Conservation (phyloP, 352 stramenopile species). For the Pythium apleroticum region DNA sequence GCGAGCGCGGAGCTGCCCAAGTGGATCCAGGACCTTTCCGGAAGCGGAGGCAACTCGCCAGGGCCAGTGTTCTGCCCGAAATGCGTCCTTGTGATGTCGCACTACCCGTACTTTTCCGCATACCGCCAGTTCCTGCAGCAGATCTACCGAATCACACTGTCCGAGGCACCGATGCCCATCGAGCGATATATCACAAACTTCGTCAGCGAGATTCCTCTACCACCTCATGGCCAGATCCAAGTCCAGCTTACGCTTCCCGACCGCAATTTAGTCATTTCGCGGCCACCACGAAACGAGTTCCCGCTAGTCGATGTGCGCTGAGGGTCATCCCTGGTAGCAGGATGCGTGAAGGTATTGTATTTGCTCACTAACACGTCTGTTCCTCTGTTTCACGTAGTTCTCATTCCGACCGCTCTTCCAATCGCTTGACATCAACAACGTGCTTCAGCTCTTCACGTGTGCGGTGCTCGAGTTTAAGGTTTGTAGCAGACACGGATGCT, state of each 20-base stretch:
- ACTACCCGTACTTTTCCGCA: slow-evolving; percentile 95
- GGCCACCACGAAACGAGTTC: slow-evolving; percentile 90
- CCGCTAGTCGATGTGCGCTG: slow-evolving; percentile 85
- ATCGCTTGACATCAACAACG: slow-evolving; percentile 89
- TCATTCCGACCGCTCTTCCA: slow-evolving; percentile 94
- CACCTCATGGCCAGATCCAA: slow-evolving; percentile 89
- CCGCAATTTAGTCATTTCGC: slow-evolving; percentile 80
- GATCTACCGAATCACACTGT: slow-evolving; percentile 82
- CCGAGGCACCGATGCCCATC: slow-evolving; percentile 91
- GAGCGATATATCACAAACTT: slow-evolving; percentile 98
- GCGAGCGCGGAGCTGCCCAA: slow-evolving; percentile 53
- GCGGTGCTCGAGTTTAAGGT: slow-evolving; percentile 90
- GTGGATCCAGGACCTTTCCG: slow-evolving; percentile 72
- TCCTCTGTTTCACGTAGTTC: slow-evolving; percentile 64
- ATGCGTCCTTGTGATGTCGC: slow-evolving; percentile 91
- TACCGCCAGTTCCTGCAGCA: slow-evolving; percentile 96
- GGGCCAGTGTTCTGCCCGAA: slow-evolving; percentile 90
- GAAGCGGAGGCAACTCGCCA: slow-evolving; percentile 39
- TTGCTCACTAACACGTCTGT: no score
- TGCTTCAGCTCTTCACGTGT: slow-evolving; percentile 90
- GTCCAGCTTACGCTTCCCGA: slow-evolving; percentile 89
- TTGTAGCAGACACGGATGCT: background rate
- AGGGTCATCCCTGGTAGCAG: no score
- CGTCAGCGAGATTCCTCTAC: slow-evolving; percentile 94
- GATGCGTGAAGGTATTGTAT: no score